Conservation (phyloP, 2,329 filamentous ascomycete genomes). For the Xylariaceae sp. region DNA sequence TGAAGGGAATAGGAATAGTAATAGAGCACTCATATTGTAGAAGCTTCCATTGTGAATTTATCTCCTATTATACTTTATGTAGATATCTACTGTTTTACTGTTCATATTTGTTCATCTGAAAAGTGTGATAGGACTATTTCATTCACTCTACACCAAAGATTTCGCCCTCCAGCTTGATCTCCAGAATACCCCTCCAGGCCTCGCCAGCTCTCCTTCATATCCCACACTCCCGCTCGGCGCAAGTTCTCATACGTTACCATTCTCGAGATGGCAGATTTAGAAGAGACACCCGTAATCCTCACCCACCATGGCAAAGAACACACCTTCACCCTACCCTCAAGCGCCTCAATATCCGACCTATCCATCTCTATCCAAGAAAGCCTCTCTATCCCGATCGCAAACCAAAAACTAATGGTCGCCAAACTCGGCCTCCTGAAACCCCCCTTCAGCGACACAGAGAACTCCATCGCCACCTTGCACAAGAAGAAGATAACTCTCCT, state of each 20-base stretch:
- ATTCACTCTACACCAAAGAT: too few relatives aligned
- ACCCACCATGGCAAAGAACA: slow-evolving; percentile 45
- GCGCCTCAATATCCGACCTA: slow-evolving; percentile 54
- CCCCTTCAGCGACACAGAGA: slow-evolving; percentile 60
- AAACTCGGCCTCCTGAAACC: slow-evolving; percentile 62
- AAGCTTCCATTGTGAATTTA: slow-evolving; percentile 17
- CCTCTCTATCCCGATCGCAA: slow-evolving; percentile 55
- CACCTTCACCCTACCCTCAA: slow-evolving; percentile 40
- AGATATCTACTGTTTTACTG: too few relatives aligned
- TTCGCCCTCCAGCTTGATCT: too few relatives aligned
- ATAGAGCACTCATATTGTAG: slow-evolving; percentile 18
- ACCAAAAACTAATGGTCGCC: slow-evolving; percentile 67
- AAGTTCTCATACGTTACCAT: not conserved
- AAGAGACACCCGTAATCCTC: too few relatives aligned
- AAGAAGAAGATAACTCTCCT: slow-evolving; percentile 62
- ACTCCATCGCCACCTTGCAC: slow-evolving; percentile 42
- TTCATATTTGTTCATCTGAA: too few relatives aligned
- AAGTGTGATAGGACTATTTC: too few relatives aligned
- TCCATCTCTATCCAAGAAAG: slow-evolving; percentile 52
- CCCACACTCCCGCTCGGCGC: too few relatives aligned
- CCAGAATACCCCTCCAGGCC: too few relatives aligned
- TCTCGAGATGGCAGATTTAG: slow-evolving; percentile 17
- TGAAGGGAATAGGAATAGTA: slow-evolving; percentile 9
- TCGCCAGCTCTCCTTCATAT: too few relatives aligned
- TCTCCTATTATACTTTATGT: too few relatives aligned